A percentile compares a stretch with the other conserved stretches of the same genome.
Evolutionary conservation across 176 grass and related monocot species (phyloP).

Genomic region (Urochloa ruziziensis): DNA sequence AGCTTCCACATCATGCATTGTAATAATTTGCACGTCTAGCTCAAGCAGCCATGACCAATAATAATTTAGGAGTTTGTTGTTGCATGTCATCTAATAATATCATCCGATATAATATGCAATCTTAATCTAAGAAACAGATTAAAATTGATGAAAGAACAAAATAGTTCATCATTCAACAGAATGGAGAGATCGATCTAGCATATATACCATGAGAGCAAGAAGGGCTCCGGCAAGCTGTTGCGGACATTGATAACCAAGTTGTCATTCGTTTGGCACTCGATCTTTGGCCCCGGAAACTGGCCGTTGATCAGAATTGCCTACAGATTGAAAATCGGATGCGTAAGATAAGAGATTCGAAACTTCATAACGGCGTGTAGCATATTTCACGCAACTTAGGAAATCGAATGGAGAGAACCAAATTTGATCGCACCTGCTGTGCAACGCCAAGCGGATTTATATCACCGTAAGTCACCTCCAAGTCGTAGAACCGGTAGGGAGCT

Average conservation of each 20-base stretch:
- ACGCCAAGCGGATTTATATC: slow-evolving; percentile 52
- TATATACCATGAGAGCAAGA: slow-evolving; percentile 84
- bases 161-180: too few relatives aligned
- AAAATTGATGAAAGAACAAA: neutral
- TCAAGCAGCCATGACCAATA: neutral
- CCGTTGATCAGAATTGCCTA: slow-evolving; percentile 85
- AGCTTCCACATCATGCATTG: neutral
- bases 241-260: slow-evolving; percentile 71
- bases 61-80: neutral
- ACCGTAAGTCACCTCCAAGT: slow-evolving; percentile 60
- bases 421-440: slow-evolving; percentile 51
- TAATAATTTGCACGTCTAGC: neutral
- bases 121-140: neutral
- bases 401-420: neutral
- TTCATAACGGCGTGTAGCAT: neutral
- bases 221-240: slow-evolving; percentile 59
- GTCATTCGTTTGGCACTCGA: slow-evolving; percentile 64
- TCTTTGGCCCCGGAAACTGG: slow-evolving; percentile 75
- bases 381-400: neutral
- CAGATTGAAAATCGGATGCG: neutral
- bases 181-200: neutral
- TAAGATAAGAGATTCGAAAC: neutral
- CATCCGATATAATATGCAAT: too few relatives aligned
- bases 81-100: neutral
- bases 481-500: slow-evolving; percentile 55